Evolutionary conservation across 208 protist genomes (phyloP).

Genomic region (Leishmania martiniquensis): DNA sequence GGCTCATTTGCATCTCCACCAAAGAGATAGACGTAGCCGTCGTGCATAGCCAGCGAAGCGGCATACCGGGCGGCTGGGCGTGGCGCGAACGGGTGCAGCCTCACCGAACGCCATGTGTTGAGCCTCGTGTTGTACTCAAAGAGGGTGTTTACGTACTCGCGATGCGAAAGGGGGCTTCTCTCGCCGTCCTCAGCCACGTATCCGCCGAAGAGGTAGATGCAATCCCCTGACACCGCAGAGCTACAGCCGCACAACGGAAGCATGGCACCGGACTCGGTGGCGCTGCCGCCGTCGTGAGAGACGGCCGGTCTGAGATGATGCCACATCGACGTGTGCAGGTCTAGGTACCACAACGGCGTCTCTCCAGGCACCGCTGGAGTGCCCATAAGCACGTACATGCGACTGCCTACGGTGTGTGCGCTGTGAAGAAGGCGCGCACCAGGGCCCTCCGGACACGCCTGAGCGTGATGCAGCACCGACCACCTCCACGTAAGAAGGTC

Average conservation of each 20-base stretch:
- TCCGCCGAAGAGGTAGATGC: conserved; percentile 74
- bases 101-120: conserved; percentile 37
- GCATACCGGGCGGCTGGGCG: conserved; percentile 56
- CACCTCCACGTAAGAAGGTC: conserved; percentile 77
- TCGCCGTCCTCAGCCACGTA: conserved; percentile 7
- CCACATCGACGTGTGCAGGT: conserved; percentile 57
- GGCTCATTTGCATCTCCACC: conserved; percentile 76
- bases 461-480: conserved; percentile 52
- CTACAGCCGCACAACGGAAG: conserved; percentile 61
- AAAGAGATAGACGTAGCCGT: conserved; percentile 62
- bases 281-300: background rate
- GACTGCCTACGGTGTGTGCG: conserved; percentile 57
- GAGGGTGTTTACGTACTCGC: conserved; percentile 52
- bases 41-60: conserved; percentile 47
- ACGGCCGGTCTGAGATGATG: conserved; percentile 38
- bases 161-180: background rate
- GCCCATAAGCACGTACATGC: conserved; percentile 88
- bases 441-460: conserved; percentile 59
- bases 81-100: background rate
- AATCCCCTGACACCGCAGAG: conserved; percentile 50
- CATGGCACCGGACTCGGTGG: background rate
- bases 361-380: conserved; percentile 25
- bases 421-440: conserved; percentile 74
- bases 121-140: conserved; percentile 54
- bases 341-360: conserved; percentile 62